Percentiles rank a stretch among this genome's conserved stretches.
Conservation (phyloP, 306 rosid species). For the Senna tora region DNA sequence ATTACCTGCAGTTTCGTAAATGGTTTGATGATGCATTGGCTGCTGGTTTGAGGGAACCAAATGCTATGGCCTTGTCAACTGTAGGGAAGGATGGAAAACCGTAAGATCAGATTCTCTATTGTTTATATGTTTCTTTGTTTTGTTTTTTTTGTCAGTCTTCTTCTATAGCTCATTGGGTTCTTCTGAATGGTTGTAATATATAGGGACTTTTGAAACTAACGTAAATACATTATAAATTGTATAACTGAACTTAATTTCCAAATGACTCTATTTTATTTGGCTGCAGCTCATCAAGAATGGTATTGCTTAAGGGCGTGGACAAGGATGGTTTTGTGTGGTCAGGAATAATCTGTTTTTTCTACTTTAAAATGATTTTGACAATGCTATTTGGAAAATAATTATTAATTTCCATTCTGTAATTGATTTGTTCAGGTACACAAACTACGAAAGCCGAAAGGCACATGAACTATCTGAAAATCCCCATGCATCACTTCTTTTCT, state of each 20-base stretch:
- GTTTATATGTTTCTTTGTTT: slow-evolving; percentile 31
- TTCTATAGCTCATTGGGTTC: slow-evolving; percentile 12
- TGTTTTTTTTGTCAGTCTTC: neutral
- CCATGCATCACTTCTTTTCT: slow-evolving; percentile 84
- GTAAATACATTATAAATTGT: slow-evolving; percentile 25
- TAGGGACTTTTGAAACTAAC: neutral
- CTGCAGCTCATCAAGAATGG: slow-evolving; percentile 88
- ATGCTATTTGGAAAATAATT: slow-evolving; percentile 30
- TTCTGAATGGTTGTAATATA: slow-evolving; percentile 21
- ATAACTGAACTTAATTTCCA: slow-evolving; percentile 38
- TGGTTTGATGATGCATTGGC: slow-evolving; percentile 89
- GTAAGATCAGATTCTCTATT: slow-evolving; percentile 52
- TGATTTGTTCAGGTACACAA: slow-evolving; percentile 75
- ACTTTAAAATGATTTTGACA: slow-evolving; percentile 26
- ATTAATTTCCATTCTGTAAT: slow-evolving; percentile 36
- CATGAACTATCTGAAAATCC: slow-evolving; percentile 80
- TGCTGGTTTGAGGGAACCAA: slow-evolving; percentile 89
- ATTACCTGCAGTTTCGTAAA: slow-evolving; percentile 70
- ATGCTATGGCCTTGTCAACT: slow-evolving; percentile 96
- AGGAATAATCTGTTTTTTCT: slow-evolving; percentile 42
- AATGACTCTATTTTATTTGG: slow-evolving; percentile 43
- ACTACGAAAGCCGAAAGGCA: slow-evolving; percentile 89
- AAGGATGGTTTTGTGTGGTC: slow-evolving; percentile 93
- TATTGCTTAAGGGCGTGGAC: slow-evolving; percentile 87
- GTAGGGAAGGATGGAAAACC: slow-evolving; percentile 79